Percentiles rank a stretch among this genome's conserved stretches.
Conservation (phyloP, 179 eudicot genomes). For the Pouteria campechiana region DNA sequence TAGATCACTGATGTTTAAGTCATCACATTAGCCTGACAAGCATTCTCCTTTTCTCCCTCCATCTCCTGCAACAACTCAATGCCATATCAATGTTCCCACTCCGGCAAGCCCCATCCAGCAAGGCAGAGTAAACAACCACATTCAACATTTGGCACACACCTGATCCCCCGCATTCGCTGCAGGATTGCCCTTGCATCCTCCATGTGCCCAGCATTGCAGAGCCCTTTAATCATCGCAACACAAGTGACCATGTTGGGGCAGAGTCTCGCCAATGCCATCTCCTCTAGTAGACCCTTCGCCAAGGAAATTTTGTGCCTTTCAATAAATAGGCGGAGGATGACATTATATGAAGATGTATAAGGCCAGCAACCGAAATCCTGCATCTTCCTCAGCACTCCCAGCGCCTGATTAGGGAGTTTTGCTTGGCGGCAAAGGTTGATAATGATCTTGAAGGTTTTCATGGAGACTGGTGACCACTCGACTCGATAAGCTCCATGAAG, state of each 20-base stretch:
- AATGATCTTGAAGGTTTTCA: slow-evolving; percentile 45
- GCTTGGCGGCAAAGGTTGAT: slow-evolving; percentile 66
- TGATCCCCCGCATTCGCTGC: slow-evolving; percentile 38
- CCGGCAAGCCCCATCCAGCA: slow-evolving; percentile 65
- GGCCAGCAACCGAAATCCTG: slow-evolving; percentile 44
- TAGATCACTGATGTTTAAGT: slow-evolving; percentile 59
- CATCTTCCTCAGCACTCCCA: slow-evolving; percentile 79
- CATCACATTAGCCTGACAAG: slow-evolving; percentile 53
- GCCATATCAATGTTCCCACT: slow-evolving; percentile 45
- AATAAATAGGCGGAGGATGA: slow-evolving; percentile 48
- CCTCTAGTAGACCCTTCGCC: slow-evolving; percentile 38
- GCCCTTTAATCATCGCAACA: slow-evolving; percentile 57
- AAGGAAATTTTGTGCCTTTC: slow-evolving; percentile 43
- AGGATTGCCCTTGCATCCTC: slow-evolving; percentile 57
- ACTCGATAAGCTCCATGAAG: slow-evolving; percentile 38
- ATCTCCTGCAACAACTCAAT: slow-evolving; percentile 45
- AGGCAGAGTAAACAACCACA: slow-evolving; percentile 46
- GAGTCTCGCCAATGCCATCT: slow-evolving; percentile 41
- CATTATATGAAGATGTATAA: slow-evolving; percentile 56
- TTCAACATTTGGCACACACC: slow-evolving; percentile 57
- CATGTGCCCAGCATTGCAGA: slow-evolving; percentile 38
- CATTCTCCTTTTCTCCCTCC: slow-evolving; percentile 62
- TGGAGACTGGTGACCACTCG: slow-evolving; percentile 36
- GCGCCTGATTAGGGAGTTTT: slow-evolving; percentile 39
- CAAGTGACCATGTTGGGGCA: slow-evolving; percentile 69